phyloP scores from a whole-genome alignment of 306 rosid species.

The Ammopiptanthus mongolicus region DNA sequence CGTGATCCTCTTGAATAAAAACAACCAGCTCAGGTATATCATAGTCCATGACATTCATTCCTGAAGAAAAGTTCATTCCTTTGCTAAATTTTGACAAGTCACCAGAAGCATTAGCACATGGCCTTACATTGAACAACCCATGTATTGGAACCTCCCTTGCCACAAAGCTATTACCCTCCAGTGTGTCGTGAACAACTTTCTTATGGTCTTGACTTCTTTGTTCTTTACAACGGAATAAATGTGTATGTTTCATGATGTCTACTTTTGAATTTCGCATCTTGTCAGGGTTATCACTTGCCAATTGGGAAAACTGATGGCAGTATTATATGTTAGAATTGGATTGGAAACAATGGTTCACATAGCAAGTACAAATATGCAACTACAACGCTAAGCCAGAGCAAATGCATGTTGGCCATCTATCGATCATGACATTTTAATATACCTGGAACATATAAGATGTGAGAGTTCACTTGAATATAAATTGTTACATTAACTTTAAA shows the following conservation, averaged over 20 bases:
- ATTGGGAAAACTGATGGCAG: constrained; percentile 28
- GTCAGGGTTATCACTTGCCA: neutral
- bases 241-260: neutral
- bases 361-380: neutral
- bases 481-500: neutral
- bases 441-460: neutral
- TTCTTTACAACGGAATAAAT: constrained; percentile 3
- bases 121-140: neutral
- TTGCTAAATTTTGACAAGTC: constrained; percentile 7
- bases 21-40: constrained; percentile 66
- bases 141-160: constrained; percentile 31
- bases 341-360: constrained; percentile 17
- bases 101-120: neutral
- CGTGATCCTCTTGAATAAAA: constrained; percentile 65
- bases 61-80: constrained; percentile 18
- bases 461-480: neutral
- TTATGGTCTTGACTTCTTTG: constrained; percentile 5
- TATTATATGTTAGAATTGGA: constrained; percentile 13
- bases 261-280: constrained; percentile 10
- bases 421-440: neutral
- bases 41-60: constrained; percentile 32
- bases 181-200: neutral
- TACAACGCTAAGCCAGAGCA: neutral
- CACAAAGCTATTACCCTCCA: constrained; percentile 11
- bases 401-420: neutral